Base-by-base conservation (phyloP, 805 yeast genomes). In the Metschnikowia gelsemii region DNA sequence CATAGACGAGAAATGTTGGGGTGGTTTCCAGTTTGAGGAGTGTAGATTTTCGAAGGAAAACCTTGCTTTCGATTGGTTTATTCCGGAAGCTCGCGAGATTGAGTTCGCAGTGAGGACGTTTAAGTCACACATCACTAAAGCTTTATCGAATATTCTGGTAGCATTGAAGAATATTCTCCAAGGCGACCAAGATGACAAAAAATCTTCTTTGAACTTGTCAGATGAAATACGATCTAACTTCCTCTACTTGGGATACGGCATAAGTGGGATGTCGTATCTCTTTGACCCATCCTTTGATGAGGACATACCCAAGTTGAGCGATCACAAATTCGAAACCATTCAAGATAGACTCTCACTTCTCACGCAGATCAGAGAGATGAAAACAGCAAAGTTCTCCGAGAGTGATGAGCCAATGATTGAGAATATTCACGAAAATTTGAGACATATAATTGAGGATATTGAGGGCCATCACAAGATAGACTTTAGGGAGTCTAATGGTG, bases 251-350 rank as follows among this genome's bases (percentile, higher is more conserved):
- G 72, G 84, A 0, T 79, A 80, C 44, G 65, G 80, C 0, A 50
- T 84, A 3, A 78, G 90, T 30, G 96, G 96, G 19, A 66, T 79
- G 7, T 76, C 95, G 24, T 70, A 75, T 32, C 64, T 89, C 26
- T 78, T 86, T 52, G 96, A 88, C 56, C 87, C 95, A 0, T 79
- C 81, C 11, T 84, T 70, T 51, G 70, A 73, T 32, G 78, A 72
- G 31, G 71, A 70, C 32, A 66, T 69, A 18, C 73, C 75, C 0
- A 63, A 64, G 32, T 51, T 67, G 31, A 59, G 55, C 32, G 56
- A 54, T 8, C 64, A 61, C 42, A 55, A 52, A 22, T 51, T 56
- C 2, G 66, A 63, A 38, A 51, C 70, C 2, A 55, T 70, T 14
- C 62, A 64, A 32, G 62, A 63, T 22, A 53, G 74, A 16, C 53